Base-by-base conservation (phyloP, 1,139 yeast genomes). In the Keqinozyma sinolaborantium region DNA sequence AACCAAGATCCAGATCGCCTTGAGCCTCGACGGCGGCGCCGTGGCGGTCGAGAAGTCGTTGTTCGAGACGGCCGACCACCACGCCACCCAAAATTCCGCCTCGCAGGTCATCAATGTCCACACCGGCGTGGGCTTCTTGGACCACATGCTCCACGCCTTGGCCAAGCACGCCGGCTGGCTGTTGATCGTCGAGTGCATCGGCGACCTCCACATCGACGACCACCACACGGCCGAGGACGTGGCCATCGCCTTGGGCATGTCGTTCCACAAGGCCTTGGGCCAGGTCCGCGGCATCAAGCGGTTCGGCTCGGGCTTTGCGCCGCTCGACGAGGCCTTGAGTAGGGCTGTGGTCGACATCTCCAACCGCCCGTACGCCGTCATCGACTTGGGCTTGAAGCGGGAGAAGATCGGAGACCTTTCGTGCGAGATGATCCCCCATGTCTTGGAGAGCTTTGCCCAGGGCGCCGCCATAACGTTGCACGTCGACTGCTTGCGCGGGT, bases 141-240 rank as follows among this genome's bases (percentile, higher is more conserved):
- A 92, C 63, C 98, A 92, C 58, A 92, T 92, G 98, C 69, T 92
- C 28, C 97, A 90, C 51, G 98, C 98, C 0, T 70, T 92, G 46
- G 97, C 97, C 26, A 92, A 92, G 54, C 98, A 92, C 59, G 71
- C 94, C 1, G 98, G 98, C 10, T 92, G 98, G 98, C 86, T 96
- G 14, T 58, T 92, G 39, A 68, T 85, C 21, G 74, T 92, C 16
- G 95, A 85, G 52, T 90, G 97, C 60, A 73, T 83, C 39, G 98
- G 98, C 24, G 98, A 92, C 55, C 67, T 88, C 51, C 95, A 88
- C 58, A 90, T 92, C 33, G 98, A 92, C 56, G 98, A 92, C 60
- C 98, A 92, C 58, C 98, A 92, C 58, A 81, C 95, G 2, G 84
- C 96, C 4, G 98, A 92, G 59, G 98, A 92, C 60, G 87, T 88